Conservation (phyloP, 1,284 basidiomycete species). For the Xanthoconium separans region DNA sequence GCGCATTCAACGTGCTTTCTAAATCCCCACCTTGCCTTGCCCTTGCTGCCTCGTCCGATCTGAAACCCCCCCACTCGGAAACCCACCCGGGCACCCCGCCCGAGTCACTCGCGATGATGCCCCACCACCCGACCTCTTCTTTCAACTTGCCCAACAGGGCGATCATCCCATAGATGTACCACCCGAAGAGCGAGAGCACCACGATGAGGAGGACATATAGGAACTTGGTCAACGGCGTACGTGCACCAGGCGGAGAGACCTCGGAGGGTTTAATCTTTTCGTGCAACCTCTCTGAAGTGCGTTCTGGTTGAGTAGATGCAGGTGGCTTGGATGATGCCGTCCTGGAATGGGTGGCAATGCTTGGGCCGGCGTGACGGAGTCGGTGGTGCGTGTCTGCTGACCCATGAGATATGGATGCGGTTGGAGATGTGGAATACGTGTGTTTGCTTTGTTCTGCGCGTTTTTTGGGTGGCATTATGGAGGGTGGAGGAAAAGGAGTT, state of each 20-base stretch:
- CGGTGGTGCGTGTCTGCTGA: slow-evolving; percentile 6
- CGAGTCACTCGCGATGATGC: slow-evolving; percentile 6
- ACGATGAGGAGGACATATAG: slow-evolving; percentile 11
- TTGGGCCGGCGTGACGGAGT: slow-evolving; percentile 20
- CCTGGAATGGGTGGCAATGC: slow-evolving; percentile 5
- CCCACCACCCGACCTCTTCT: slow-evolving; percentile 30
- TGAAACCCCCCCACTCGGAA: not conserved
- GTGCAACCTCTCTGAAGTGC: not conserved
- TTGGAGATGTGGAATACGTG: slow-evolving; percentile 8
- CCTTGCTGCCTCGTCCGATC: not conserved
- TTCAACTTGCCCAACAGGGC: slow-evolving; percentile 14
- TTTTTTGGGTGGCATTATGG: slow-evolving; percentile 23
- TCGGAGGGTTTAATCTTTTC: not conserved
- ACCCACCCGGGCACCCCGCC: not conserved
- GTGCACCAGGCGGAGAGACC: slow-evolving; percentile 3
- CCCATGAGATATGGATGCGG: slow-evolving; percentile 9
- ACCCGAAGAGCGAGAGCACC: slow-evolving; percentile 17
- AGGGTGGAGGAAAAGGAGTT: not conserved
- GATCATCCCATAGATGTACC: slow-evolving; percentile 20
- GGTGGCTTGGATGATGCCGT: slow-evolving; percentile 1
- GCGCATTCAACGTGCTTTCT: slow-evolving; percentile 54
- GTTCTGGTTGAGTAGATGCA: not conserved
- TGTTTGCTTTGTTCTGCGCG: slow-evolving; percentile 13
- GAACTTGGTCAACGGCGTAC: slow-evolving; percentile 14
- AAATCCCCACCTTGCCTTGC: slow-evolving; percentile 3